Conservation (phyloP, 306 rosid species). For the Rosa rugosa region DNA sequence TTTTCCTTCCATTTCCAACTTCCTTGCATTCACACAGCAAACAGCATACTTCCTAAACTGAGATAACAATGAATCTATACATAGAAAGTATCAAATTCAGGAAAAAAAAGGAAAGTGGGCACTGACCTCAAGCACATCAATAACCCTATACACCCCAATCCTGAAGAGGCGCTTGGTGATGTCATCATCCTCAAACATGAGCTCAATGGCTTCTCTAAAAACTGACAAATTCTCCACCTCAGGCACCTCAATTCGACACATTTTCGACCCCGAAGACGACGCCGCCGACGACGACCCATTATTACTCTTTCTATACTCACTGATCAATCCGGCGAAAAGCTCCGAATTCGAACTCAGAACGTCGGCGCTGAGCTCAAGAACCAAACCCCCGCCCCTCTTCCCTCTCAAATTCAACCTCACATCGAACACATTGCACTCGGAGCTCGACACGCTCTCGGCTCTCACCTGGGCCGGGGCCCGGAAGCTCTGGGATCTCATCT, state of each 20-base stretch:
- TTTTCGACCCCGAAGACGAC: slow-evolving; percentile 37
- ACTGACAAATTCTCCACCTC: slow-evolving; percentile 76
- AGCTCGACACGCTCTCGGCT: slow-evolving; percentile 20
- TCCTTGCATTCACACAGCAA: no score
- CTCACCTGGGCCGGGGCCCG: slow-evolving; percentile 37
- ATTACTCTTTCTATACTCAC: slow-evolving; percentile 40
- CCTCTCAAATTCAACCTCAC: slow-evolving; percentile 89
- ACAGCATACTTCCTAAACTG: neutral
- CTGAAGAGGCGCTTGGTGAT: slow-evolving; percentile 51
- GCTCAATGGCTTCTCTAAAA: slow-evolving; percentile 71
- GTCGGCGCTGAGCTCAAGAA: slow-evolving; percentile 72
- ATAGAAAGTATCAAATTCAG: neutral
- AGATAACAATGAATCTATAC: slow-evolving; percentile 1
- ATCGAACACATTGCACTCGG: slow-evolving; percentile 43
- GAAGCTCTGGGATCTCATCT: slow-evolving; percentile 52
- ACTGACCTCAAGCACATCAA: slow-evolving; percentile 83
- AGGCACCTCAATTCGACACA: slow-evolving; percentile 85
- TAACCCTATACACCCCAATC: slow-evolving; percentile 71
- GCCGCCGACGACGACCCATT: slow-evolving; percentile 28
- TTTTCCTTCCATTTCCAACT: neutral
- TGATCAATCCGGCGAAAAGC: slow-evolving; percentile 65
- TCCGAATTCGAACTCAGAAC: slow-evolving; percentile 72
- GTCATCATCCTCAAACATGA: slow-evolving; percentile 79
- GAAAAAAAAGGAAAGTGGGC: neutral
- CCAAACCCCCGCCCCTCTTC: slow-evolving; percentile 68